These are phyloP conservation scores for Cyberlindnera mrakii DNA, from an alignment of 805 yeast species.

Conservation along the genomic window DNA sequence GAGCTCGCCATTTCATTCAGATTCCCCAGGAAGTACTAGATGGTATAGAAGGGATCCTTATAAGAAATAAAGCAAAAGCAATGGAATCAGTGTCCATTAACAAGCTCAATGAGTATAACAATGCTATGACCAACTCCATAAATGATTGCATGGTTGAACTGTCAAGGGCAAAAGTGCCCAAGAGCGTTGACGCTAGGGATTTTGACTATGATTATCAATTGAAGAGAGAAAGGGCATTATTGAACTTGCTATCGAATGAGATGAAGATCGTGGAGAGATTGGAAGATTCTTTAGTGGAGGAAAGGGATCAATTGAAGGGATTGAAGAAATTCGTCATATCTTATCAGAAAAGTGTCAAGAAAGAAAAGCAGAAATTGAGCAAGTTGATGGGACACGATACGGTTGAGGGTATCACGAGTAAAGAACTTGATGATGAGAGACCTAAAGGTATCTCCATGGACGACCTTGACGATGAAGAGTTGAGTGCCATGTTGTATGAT, in stretches of 20 bases:
- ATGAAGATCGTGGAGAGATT: constrained; percentile 11
- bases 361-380: constrained; percentile 8
- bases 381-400: constrained; percentile 5
- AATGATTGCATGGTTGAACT: constrained; percentile 8
- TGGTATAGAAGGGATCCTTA: constrained; percentile 9
- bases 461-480: constrained; percentile 4
- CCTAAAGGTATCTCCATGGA: neutral
- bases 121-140: constrained; percentile 8
- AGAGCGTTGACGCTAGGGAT: constrained; percentile 8
- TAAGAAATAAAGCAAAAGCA: constrained; percentile 13
- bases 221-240: constrained; percentile 12
- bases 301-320: constrained; percentile 7
- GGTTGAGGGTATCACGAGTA: neutral
- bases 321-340: constrained; percentile 8
- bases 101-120: constrained; percentile 2
- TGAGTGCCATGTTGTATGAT: constrained; percentile 8
- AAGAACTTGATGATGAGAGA: constrained; percentile 3
- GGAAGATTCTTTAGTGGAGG: constrained; percentile 7
- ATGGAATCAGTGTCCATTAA: constrained; percentile 7
- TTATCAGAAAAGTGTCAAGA: constrained; percentile 8
- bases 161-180: constrained; percentile 12
- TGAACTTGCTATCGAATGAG: constrained; percentile 16
- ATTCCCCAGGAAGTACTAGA: constrained; percentile 8
- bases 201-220: constrained; percentile 17
- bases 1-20: constrained; percentile 14